Conservation (phyloP, 768 basidiomycete species). For the Gelatoporia subvermispora region DNA sequence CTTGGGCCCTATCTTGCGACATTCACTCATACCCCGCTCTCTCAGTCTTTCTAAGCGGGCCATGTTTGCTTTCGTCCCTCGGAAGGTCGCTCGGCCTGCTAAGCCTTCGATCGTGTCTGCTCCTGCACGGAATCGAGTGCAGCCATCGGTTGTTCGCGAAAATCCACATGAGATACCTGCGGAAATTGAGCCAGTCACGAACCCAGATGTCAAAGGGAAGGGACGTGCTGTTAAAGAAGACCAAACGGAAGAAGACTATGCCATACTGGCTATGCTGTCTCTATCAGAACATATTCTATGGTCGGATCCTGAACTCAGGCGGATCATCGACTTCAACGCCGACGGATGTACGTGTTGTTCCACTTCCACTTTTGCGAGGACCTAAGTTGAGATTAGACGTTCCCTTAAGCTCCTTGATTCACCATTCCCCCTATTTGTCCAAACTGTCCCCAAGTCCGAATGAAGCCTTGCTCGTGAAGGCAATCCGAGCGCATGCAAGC, state of each 20-base stretch:
- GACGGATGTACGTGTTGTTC: conserved; percentile 46
- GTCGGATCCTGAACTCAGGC: conserved; percentile 45
- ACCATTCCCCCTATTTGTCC: conserved; percentile 30
- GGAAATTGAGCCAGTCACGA: neutral
- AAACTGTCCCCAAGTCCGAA: conserved; percentile 23
- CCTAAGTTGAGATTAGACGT: conserved; percentile 39
- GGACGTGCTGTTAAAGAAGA: conserved; percentile 18
- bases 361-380: conserved; percentile 3
- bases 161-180: neutral
- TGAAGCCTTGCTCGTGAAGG: conserved; percentile 52
- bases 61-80: conserved; percentile 44
- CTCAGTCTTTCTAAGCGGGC: too few relatives aligned
- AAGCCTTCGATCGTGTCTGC: neutral
- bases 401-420: conserved; percentile 50
- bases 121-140: conserved; percentile 4
- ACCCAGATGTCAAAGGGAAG: conserved; percentile 19
- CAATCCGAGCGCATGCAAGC: conserved; percentile 45
- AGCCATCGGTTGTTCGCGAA: neutral
- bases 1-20: too few relatives aligned
- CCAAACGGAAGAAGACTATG: conserved; percentile 39
- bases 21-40: too few relatives aligned
- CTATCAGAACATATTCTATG: conserved; percentile 72
- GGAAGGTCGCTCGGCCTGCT: conserved; percentile 34
- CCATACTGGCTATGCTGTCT: conserved; percentile 47
- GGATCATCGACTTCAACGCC: conserved; percentile 39